phyloP scores from a whole-genome alignment of 805 yeast species.

The Saturnispora gosingensis region DNA sequence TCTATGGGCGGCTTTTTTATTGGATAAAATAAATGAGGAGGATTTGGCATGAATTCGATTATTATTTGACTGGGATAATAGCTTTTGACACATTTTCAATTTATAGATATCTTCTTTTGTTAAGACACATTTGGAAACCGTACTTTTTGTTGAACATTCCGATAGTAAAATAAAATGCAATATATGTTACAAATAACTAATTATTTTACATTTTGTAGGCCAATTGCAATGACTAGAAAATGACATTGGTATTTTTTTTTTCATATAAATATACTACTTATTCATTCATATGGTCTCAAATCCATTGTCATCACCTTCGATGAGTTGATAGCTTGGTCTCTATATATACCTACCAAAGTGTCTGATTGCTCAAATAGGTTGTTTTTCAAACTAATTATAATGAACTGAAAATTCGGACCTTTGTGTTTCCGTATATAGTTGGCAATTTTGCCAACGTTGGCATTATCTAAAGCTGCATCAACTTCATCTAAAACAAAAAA shows the following conservation, averaged over 20 bases:
- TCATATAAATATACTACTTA: too few species aligned
- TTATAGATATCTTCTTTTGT: neutral
- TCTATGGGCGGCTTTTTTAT: constrained; percentile 50
- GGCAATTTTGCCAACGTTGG: constrained; percentile 83
- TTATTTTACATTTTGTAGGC: too few species aligned
- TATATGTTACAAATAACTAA: too few species aligned
- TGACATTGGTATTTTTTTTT: too few species aligned
- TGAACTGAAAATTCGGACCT: constrained; percentile 75
- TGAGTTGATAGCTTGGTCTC: constrained; percentile 66
- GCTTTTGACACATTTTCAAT: neutral
- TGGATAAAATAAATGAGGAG: constrained; percentile 23
- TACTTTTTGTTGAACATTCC: neutral
- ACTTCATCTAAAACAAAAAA: constrained; percentile 94
- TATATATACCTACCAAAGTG: constrained; percentile 84
- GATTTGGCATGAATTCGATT: neutral
- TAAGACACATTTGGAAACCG: too few species aligned
- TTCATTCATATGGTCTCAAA: constrained; percentile 45
- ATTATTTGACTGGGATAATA: neutral
- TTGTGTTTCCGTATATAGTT: constrained; percentile 69
- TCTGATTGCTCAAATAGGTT: constrained; percentile 82
- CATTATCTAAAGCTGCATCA: constrained; percentile 94
- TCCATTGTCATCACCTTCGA: constrained; percentile 70
- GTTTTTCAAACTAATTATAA: constrained; percentile 86
- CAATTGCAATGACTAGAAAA: too few species aligned
- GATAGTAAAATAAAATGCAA: too few species aligned